phyloP scores from a whole-genome alignment of 306 rosid species.

The Boehmeria nivea region DNA sequence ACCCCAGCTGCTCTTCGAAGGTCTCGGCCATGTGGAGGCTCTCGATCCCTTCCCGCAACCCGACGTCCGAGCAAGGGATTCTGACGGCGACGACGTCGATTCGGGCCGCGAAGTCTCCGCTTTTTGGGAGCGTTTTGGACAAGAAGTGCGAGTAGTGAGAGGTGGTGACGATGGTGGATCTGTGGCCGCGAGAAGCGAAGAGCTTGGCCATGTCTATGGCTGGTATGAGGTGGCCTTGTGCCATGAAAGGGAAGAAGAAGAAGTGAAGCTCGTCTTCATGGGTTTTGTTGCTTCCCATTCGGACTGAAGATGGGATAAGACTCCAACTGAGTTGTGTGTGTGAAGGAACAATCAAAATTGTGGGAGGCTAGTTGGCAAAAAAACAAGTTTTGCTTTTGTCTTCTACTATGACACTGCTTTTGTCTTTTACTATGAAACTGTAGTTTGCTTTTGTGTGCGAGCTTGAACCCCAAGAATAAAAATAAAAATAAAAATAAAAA shows the following conservation, averaged over 20 bases:
- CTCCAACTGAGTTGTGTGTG: too few species aligned
- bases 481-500: too few species aligned
- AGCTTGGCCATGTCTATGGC: conserved; percentile 37
- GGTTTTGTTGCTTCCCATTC: background rate
- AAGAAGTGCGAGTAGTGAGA: conserved; percentile 2
- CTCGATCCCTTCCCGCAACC: conserved; percentile 44
- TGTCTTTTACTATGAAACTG: too few species aligned
- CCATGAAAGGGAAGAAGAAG: conserved; percentile 45
- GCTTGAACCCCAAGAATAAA: too few species aligned
- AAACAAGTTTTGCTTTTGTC: too few species aligned
- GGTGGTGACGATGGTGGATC: conserved; percentile 41
- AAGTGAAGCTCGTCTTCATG: conserved; percentile 4
- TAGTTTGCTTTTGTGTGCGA: too few species aligned
- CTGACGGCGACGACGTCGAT: conserved; percentile 9
- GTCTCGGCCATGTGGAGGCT: conserved; percentile 14
- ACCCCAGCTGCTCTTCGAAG: fast-evolving
- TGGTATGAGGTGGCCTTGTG: conserved; percentile 37
- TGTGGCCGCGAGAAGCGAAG: conserved; percentile 28
- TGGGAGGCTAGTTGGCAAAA: too few species aligned
- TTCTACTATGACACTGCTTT: too few species aligned
- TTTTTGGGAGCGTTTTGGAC: conserved; percentile 26
- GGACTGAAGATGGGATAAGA: too few species aligned
- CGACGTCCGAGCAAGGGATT: conserved; percentile 35
- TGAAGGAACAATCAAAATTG: too few species aligned
- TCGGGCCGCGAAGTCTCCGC: too few species aligned